Conservation (phyloP, 2,329 filamentous ascomycete species). For the Coniella vitis region DNA sequence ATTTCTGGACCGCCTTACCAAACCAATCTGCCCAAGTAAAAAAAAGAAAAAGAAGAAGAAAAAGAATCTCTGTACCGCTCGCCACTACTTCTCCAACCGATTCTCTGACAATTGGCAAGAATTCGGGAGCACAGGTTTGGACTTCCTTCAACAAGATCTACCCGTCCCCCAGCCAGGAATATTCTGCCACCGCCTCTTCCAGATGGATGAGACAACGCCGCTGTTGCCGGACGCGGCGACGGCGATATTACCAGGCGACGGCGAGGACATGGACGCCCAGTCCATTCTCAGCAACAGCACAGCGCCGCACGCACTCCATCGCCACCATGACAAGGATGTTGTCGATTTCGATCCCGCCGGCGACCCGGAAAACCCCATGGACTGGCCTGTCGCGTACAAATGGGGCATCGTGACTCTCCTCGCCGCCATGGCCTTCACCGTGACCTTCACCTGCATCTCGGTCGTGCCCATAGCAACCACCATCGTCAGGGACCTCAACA, state of each 20-base stretch:
- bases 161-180: background rate
- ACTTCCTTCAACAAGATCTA: no score
- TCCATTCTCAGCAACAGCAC: no score
- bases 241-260: conserved; percentile 18
- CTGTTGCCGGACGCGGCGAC: conserved; percentile 23
- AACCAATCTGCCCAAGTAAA: background rate
- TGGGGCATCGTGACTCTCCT: conserved; percentile 47
- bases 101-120: no score
- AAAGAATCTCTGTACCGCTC: no score
- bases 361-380: conserved; percentile 44
- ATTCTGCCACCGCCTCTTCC: background rate
- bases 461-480: conserved; percentile 46
- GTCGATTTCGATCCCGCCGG: conserved; percentile 39
- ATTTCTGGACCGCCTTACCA: background rate
- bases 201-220: conserved; percentile 31
- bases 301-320: conserved; percentile 13
- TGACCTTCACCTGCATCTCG: conserved; percentile 52
- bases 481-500: conserved; percentile 40
- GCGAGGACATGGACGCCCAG: conserved; percentile 4
- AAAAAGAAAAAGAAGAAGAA: no score
- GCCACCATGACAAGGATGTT: conserved; percentile 21
- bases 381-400: conserved; percentile 47
- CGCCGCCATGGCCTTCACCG: conserved; percentile 48
- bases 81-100: no score
- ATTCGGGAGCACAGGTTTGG: no score